Conservation (phyloP, 2,329 filamentous ascomycete species). For the Fusarium sp. region DNA sequence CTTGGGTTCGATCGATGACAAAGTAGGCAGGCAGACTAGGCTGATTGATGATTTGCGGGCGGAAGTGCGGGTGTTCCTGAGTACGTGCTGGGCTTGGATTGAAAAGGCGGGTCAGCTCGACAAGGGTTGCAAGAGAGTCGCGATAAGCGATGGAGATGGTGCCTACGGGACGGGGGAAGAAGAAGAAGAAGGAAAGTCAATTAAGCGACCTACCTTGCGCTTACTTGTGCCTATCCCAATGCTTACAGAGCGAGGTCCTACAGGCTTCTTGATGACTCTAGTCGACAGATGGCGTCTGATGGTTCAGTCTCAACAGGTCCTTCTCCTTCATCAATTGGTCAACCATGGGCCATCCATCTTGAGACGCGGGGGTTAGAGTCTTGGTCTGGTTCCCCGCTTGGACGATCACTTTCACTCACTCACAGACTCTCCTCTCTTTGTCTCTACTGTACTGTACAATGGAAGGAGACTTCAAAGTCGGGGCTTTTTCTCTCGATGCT, state of each 20-base stretch:
- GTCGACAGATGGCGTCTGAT: not conserved
- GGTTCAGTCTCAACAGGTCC: not conserved
- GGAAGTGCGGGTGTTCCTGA: slow-evolving; percentile 4
- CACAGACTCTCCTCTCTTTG: not conserved
- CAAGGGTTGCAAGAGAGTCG: slow-evolving; percentile 19
- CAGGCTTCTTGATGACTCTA: slow-evolving; percentile 8
- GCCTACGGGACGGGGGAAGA: too few species aligned
- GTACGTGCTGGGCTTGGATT: not conserved
- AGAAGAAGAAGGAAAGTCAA: not conserved
- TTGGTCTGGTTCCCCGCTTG: not conserved
- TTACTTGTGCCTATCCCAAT: slow-evolving; percentile 3
- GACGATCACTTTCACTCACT: not conserved
- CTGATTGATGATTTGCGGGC: slow-evolving; percentile 2
- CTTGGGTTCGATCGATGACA: not conserved
- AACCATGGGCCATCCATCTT: not conserved
- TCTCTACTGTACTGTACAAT: not conserved
- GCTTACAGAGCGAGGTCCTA: not conserved
- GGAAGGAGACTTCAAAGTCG: not conserved
- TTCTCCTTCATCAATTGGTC: not conserved
- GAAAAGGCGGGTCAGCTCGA: slow-evolving; percentile 3
- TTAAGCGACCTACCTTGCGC: slow-evolving; percentile 11
- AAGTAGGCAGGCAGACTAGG: not conserved
- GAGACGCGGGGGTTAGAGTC: not conserved
- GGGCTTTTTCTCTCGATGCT: not conserved
- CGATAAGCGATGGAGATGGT: slow-evolving; percentile 26